Evolutionary conservation across 441 rosid genomes (phyloP).

Genomic region (Eruca vesicaria): DNA sequence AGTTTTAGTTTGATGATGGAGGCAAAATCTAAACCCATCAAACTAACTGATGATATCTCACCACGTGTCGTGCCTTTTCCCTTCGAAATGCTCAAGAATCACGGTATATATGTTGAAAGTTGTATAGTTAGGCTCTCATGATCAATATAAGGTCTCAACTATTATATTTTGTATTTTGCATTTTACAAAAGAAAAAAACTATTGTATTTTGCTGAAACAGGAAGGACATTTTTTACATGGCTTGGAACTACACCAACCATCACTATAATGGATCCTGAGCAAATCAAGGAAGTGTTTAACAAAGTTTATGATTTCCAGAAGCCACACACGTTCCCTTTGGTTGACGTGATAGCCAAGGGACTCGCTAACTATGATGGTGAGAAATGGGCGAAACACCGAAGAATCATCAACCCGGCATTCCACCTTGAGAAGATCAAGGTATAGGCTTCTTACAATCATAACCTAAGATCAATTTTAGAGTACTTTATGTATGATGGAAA

Average conservation of each 20-base stretch:
- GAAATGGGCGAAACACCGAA: slow-evolving; percentile 39
- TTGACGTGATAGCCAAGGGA: slow-evolving; percentile 18
- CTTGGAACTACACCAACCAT: slow-evolving; percentile 38
- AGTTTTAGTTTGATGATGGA: not conserved
- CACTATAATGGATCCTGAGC: slow-evolving; percentile 37
- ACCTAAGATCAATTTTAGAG: not conserved
- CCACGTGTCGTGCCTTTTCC: slow-evolving; percentile 16
- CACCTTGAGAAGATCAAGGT: slow-evolving; percentile 43
- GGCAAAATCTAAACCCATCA: not conserved
- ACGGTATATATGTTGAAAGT: slow-evolving; percentile 24
- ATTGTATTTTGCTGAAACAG: slow-evolving; percentile 22
- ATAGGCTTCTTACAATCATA: not conserved
- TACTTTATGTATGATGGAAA: not conserved
- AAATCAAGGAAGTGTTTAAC: slow-evolving; percentile 36
- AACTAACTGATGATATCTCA: not conserved
- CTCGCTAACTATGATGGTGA: slow-evolving; percentile 29
- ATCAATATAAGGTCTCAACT: not conserved
- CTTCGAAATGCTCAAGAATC: slow-evolving; percentile 16
- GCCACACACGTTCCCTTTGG: not conserved
- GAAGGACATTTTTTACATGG: slow-evolving; percentile 41
- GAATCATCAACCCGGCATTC: slow-evolving; percentile 44
- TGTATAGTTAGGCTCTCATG: not conserved
- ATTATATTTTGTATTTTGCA: not conserved
- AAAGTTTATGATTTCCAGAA: slow-evolving; percentile 31
- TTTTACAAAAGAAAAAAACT: too few species aligned